Evolutionary conservation across 495 filamentous ascomycete genomes (phyloP).

Genomic region (Friedmanniomyces simplex): DNA sequence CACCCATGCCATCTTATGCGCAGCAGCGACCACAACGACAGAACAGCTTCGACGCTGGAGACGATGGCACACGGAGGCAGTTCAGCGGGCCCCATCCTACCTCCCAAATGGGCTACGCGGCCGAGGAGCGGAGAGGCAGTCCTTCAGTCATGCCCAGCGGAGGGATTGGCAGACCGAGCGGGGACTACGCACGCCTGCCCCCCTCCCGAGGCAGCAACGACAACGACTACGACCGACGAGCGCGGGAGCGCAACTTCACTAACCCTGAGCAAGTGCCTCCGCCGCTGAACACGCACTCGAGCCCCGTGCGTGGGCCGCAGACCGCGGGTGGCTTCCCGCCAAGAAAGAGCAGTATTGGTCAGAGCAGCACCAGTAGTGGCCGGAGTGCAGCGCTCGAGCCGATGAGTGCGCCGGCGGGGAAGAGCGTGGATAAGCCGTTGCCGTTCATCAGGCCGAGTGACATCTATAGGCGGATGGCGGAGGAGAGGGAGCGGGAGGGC

Average conservation of each 20-base stretch:
- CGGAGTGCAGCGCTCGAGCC: neutral
- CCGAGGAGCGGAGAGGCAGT: neutral
- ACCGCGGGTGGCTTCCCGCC: slow-evolving; percentile 35
- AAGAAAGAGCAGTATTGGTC: slow-evolving; percentile 50
- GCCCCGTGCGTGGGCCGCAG: neutral
- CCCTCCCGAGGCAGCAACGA: neutral
- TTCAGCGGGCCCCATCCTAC: slow-evolving; percentile 18
- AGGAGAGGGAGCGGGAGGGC: slow-evolving; percentile 50
- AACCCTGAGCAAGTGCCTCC: slow-evolving; percentile 28
- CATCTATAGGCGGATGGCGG: slow-evolving; percentile 63
- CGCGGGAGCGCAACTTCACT: slow-evolving; percentile 28
- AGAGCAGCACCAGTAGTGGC: slow-evolving; percentile 16
- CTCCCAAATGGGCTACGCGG: neutral
- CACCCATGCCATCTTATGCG: slow-evolving; percentile 2
- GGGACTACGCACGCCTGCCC: neutral
- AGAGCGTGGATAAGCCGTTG: slow-evolving; percentile 31
- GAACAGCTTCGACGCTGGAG: slow-evolving; percentile 38
- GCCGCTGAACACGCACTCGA: slow-evolving; percentile 24
- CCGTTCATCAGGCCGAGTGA: slow-evolving; percentile 66
- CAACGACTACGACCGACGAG: neutral
- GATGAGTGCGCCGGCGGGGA: neutral
- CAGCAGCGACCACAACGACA: slow-evolving; percentile 5
- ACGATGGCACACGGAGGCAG: slow-evolving; percentile 28
- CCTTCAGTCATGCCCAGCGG: neutral
- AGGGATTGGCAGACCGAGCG: neutral